Base-by-base conservation (phyloP, 495 filamentous ascomycete species). In the Aspergillus taichungensis region DNA sequence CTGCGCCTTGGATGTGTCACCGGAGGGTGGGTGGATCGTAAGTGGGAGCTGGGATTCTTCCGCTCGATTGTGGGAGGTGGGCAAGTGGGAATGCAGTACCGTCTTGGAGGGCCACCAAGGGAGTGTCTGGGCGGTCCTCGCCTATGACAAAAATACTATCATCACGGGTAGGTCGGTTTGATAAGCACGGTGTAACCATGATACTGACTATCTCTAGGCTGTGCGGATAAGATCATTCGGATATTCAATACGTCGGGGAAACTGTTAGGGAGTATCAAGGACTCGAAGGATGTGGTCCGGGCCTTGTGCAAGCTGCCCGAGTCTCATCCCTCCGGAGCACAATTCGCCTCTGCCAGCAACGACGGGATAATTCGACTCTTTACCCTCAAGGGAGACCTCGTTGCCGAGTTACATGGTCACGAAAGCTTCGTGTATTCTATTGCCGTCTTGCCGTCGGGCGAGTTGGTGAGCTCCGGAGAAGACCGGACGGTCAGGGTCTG, bases 1-100 rank as follows among this genome's bases (percentile, higher is more conserved):
- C 29, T 96, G 90, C 58, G 71, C 90, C 1, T 63, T 99, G 28
- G 88, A 95, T 58, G 80, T 85, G 5, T 80, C 77, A 35, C 73
- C 80, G 6, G 79, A 84, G 42, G 79, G 78, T 3, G 75, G 64
- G 12, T 83, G 77, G 57, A 74, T 97, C 40, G 80, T 95, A 34
- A 96, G 90, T 55, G 92, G 88, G n/a, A 83, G 88, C 60, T 99
- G 94, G 94, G 94, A 99, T 61, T 76, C 78, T 33, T 83, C 88
- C 32, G 87, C 85, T 9, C 79, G 86, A 29, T 57, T 95, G 45
- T 96, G 87, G 87, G 70, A 56, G 37, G 62, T 85, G 30, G 79
- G 79, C 6, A 84, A 82, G 49, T 95, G 84, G 86, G 87, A 88
- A 57, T 75, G 71, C 10, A 73, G 82, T 40, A 73, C 79, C 13